Base-by-base conservation (phyloP, 805 yeast species). In the Starmera dryadoides region DNA sequence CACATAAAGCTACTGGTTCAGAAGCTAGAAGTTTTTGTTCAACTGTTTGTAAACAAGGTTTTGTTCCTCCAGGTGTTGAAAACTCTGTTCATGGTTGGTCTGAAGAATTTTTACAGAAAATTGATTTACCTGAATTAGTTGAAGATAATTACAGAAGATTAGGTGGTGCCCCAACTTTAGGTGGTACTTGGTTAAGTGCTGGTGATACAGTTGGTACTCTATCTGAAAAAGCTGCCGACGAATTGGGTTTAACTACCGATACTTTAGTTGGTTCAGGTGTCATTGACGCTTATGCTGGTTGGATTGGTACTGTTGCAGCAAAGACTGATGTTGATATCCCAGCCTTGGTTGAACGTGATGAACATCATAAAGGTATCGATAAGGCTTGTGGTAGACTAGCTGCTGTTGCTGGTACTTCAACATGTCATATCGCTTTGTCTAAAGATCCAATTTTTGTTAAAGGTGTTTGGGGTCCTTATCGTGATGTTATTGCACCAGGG, bases 391-490 rank as follows among this genome's bases (percentile, higher is more conserved):
- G 95, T 42, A 76, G 97, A 51, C 70, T 93, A 48, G 98, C 98
- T 14, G 96, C 97, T 2, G 97, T 93, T 17, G 98, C 98, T 0
- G 98, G 98, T 44, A 93, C 98, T 6, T 88, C 97, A 2, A 93
- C 98, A 1, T 93, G 98, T 58, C 98, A 93, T 61, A 80, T 93
- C 50, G 88, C 86, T 41, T 72, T 91, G 72, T 82, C 95, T 22
- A 73, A 76, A 44, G 81, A 86, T 23, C 84, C 96, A 0, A 77
- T 87, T 33, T 89, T 91, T 58, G 98, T 91, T 9, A 78, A 86
- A 33, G 98, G 98, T 43, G 96, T 93, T 26, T 93, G 98, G 98
- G 98, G 98, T 12, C 98, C 98, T 2, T 93, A 93, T 63, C 74
- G 88, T 53, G 96, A 89, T 60, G 95, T 86, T 5, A 73, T 91